Evolutionary conservation across 2,329 filamentous ascomycete species (phyloP).

Genomic region (Neoscytalidium dimidiatum): DNA sequence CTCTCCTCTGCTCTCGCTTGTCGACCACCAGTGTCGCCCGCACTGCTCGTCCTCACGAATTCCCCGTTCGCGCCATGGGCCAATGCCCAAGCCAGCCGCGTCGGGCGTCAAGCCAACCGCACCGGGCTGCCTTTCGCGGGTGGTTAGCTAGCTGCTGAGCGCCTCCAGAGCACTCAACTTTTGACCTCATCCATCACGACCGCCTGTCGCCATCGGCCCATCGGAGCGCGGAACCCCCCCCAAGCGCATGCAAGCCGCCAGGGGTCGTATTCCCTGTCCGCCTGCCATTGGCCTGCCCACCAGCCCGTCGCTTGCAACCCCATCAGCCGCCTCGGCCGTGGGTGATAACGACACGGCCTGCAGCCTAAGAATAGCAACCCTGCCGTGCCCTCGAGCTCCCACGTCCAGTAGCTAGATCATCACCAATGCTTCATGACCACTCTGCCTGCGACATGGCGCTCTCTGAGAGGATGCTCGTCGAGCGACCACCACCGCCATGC

Average conservation of each 20-base stretch:
- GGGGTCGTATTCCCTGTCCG: neutral
- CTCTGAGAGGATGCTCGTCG: neutral
- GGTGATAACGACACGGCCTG: slow-evolving; percentile 13
- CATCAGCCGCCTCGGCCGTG: neutral
- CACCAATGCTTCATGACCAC: neutral
- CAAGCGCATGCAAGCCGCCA: neutral
- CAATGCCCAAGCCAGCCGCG: neutral
- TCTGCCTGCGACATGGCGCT: slow-evolving; percentile 12
- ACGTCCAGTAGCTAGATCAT: neutral
- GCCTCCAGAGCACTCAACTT: neutral
- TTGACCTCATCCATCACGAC: neutral
- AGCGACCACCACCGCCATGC: neutral
- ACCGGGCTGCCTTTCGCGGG: neutral
- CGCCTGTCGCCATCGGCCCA: neutral
- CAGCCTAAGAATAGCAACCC: slow-evolving; percentile 9
- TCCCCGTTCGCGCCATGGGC: neutral
- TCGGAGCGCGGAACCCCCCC: neutral
- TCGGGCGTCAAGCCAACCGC: neutral
- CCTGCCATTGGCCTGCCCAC: neutral
- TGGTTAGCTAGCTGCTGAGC: neutral
- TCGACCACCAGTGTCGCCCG: too few species aligned
- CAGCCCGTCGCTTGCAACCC: slow-evolving; percentile 11
- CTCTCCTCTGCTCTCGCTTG: too few species aligned
- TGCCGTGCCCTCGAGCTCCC: neutral
- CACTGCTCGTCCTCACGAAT: neutral